Evolutionary conservation across 805 yeast species (phyloP), one percentile per base, ranked within the genome.

Genomic region (Diddensiella santjacobensis): DNA sequence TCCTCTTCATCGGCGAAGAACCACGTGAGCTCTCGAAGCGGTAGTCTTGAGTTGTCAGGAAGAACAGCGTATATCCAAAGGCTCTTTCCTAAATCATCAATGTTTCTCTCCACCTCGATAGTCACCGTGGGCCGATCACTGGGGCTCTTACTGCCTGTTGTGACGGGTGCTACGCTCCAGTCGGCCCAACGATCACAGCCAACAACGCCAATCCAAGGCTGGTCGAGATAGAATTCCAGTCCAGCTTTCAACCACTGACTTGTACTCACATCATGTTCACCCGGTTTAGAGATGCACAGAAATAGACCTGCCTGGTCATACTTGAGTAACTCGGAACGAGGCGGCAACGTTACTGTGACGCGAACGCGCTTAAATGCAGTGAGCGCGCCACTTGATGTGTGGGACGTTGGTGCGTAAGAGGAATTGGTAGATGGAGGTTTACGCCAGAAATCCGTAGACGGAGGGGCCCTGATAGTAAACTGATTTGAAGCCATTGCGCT

Each of bases 111-210:
- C 4, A 24, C 33, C 33, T 23, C 43, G 4, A 40, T 40, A 11
- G 43, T 40, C 4, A 22, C 43, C 10, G 31, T 40, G 10, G 43
- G 43, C 30, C 11, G 22, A 23, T 10, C 11, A n/a, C n/a, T n/a
- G n/a, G n/a, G n/a, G n/a, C n/a, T n/a, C 5, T 30, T 4, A 8
- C 33, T 23, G 24, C 33, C 33, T 6, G 43, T n/a, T 4, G 31
- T 22, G 17, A 40, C 20, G 5, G 43, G 26, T 6, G 33, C 18
- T 6, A 40, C 20, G 24, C 43, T 40, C 43, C 43, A 40, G 33
- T 40, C 43, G 6, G 43, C 15, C 43, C 43, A 40, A 4, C 33
- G 43, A 33, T 40, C 43, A 19, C 43, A 40, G 17, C 33, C 43
- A 4, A 40, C 43, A 22, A 33, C 24, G 11, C 43, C 43, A 6